Evolutionary conservation across 805 yeast genomes (phyloP), one percentile per base, ranked within the genome.

Genomic region (Metschnikowia henanensis): DNA sequence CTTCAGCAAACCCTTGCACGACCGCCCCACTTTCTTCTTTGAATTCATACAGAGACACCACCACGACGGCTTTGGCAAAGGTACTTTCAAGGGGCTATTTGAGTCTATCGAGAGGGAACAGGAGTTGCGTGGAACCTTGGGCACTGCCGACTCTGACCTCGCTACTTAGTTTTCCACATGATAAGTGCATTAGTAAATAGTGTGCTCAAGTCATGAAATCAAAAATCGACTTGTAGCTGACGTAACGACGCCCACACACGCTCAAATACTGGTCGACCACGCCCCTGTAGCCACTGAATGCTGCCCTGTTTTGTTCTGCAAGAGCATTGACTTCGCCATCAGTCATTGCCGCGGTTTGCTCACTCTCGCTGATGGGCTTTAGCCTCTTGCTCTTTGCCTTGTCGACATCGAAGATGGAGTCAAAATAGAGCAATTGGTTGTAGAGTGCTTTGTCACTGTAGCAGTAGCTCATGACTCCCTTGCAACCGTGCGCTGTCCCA

Each of bases 21-120:
- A 83, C 56, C 72, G 95, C 30, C 96, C 96, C 22, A 87, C 95
- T 0, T 72, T 87, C 35, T 88, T 88, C 58, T 68, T 88, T 51
- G 96, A 88, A 61, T 75, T 88, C 19, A 88, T 88, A 49, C 94
- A 88, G 64, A 75, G 96, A 47, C 72, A 75, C 53, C 84, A 86
- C 56, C 91, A 86, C 59, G 76, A 83, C 47, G 96, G 96, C 0
- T 88, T 88, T 64, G 96, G 96, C 1, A 89, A 89, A 38, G 96
- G 96, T 2, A 88, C 90, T 48, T 88, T 88, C 68, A 84, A 81
- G 59, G 86, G 94, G 0, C 66, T 89, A 30, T 88, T 86, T 58
- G 91, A 87, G 58, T 79, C 85, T 6, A 80, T 88, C 45, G 96
- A 88, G 60, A 73, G 73, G n/a, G 91, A 87, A 52, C 96, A 88